Evolutionary conservation across 2,329 filamentous ascomycete species (phyloP).

Genomic region (Monosporascus ibericus): DNA sequence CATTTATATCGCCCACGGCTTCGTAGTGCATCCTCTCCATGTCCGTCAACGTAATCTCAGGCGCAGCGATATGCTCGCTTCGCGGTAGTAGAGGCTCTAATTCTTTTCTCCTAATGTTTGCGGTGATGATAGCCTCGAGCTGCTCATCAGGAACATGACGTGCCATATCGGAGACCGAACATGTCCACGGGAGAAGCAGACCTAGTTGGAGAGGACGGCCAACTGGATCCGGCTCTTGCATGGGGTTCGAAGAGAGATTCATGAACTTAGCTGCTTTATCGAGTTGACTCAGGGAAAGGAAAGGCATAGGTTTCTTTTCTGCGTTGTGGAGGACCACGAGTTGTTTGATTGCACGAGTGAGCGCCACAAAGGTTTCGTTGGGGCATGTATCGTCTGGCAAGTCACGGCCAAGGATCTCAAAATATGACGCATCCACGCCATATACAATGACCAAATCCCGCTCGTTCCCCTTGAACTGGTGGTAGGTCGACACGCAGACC

Average conservation of each 20-base stretch:
- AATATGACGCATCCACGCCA: conserved; percentile 20
- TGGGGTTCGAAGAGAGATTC: not conserved
- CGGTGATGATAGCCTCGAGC: conserved; percentile 10
- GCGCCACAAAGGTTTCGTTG: conserved; percentile 23
- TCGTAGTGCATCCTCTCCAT: conserved; percentile 12
- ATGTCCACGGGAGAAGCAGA: not conserved
- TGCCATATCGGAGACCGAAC: conserved; percentile 14
- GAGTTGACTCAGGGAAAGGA: conserved; percentile 7
- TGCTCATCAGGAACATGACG: conserved; percentile 19
- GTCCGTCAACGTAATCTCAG: conserved; percentile 8
- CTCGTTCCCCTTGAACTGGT: conserved; percentile 28
- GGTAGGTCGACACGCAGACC: conserved; percentile 24
- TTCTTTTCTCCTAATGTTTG: conserved; percentile 9
- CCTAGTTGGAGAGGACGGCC: not conserved
- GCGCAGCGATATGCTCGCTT: conserved; percentile 11
- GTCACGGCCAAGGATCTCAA: conserved; percentile 16
- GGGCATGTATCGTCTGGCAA: conserved; percentile 23
- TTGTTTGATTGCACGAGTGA: conserved; percentile 23
- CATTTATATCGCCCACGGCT: conserved; percentile 24
- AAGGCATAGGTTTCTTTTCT: conserved; percentile 15
- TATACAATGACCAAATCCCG: conserved; percentile 23
- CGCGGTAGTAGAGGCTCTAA: conserved; percentile 3
- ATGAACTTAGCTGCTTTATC: not conserved
- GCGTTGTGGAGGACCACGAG: conserved; percentile 21
- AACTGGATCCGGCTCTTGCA: not conserved